A percentile compares a stretch with the other conserved stretches of the same genome.
Evolutionary conservation across 2,329 filamentous ascomycete genomes (phyloP).

Genomic region (Penicillium sp.): DNA sequence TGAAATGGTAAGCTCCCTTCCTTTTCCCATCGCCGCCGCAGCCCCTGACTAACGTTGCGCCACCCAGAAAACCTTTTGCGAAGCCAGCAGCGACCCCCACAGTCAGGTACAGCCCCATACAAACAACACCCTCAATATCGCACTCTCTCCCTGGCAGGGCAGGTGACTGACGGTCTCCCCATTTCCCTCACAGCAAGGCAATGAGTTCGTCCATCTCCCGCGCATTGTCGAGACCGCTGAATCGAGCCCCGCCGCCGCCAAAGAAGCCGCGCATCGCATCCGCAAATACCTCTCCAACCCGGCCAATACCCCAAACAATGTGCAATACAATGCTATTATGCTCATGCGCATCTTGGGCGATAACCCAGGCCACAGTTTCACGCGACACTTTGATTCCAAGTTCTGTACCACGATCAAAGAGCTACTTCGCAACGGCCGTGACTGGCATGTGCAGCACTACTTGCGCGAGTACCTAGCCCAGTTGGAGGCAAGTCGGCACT

Average conservation of each 20-base stretch:
- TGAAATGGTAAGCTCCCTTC: slow-evolving; percentile 41
- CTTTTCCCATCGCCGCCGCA: neutral
- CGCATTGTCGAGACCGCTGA: slow-evolving; percentile 94
- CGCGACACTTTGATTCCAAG: slow-evolving; percentile 82
- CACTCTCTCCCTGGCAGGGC: neutral
- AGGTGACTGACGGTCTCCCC: neutral
- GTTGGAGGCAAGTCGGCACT: slow-evolving; percentile 70
- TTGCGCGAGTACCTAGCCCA: slow-evolving; percentile 82
- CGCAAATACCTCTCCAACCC: slow-evolving; percentile 79
- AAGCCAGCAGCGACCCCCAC: slow-evolving; percentile 64
- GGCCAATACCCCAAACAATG: slow-evolving; percentile 64
- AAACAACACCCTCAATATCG: neutral
- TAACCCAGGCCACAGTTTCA: slow-evolving; percentile 88
- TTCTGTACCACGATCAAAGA: slow-evolving; percentile 77
- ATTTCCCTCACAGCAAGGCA: slow-evolving; percentile 58
- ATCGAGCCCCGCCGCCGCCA: slow-evolving; percentile 82
- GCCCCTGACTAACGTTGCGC: slow-evolving; percentile 7
- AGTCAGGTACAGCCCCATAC: slow-evolving; percentile 48
- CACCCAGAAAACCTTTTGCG: slow-evolving; percentile 74
- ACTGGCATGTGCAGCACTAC: slow-evolving; percentile 79
- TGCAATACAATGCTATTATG: slow-evolving; percentile 97
- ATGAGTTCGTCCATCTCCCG: slow-evolving; percentile 90
- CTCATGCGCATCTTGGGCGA: slow-evolving; percentile 87
- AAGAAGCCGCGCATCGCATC: slow-evolving; percentile 76
- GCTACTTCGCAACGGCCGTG: slow-evolving; percentile 69